phyloP scores from a whole-genome alignment of 768 basidiomycete species.

The Amanita pseudoporphyria region DNA sequence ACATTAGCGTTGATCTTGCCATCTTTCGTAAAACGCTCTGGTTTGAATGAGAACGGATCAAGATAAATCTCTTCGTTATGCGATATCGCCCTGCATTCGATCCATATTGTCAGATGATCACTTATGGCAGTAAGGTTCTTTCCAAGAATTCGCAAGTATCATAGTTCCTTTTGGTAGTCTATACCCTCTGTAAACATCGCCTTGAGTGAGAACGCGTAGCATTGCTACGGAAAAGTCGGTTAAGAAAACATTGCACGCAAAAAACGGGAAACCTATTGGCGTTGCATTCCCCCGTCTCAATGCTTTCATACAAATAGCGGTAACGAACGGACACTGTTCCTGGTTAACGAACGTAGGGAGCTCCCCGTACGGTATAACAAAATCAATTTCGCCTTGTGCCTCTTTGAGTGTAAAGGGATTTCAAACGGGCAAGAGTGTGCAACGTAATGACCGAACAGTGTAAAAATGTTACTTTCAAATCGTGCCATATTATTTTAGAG shows the following conservation, averaged over 20 bases:
- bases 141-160: slow-evolving; percentile 10
- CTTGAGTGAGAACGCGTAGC: slow-evolving; percentile 19
- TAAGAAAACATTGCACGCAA: background rate
- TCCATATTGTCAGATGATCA: too few relatives aligned
- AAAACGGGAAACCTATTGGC: slow-evolving; percentile 15
- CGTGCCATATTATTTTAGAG: background rate
- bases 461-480: background rate
- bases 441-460: slow-evolving; percentile 18
- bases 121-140: too few relatives aligned
- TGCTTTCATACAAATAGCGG: slow-evolving; percentile 20
- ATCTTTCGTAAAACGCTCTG: too few relatives aligned
- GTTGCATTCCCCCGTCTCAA: slow-evolving; percentile 19
- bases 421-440: slow-evolving; percentile 22
- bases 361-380: slow-evolving; percentile 19
- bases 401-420: slow-evolving; percentile 21
- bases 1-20: too few relatives aligned
- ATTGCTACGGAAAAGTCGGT: slow-evolving; percentile 12
- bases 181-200: slow-evolving; percentile 23
- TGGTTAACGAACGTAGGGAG: slow-evolving; percentile 24
- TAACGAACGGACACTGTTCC: slow-evolving; percentile 20
- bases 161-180: slow-evolving; percentile 23
- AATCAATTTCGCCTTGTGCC: slow-evolving; percentile 26
- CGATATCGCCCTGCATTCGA: too few relatives aligned
- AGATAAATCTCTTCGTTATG: too few relatives aligned
- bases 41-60: too few relatives aligned